phyloP scores from a whole-genome alignment of 306 rosid genomes.

The Luffa aegyptiaca region DNA sequence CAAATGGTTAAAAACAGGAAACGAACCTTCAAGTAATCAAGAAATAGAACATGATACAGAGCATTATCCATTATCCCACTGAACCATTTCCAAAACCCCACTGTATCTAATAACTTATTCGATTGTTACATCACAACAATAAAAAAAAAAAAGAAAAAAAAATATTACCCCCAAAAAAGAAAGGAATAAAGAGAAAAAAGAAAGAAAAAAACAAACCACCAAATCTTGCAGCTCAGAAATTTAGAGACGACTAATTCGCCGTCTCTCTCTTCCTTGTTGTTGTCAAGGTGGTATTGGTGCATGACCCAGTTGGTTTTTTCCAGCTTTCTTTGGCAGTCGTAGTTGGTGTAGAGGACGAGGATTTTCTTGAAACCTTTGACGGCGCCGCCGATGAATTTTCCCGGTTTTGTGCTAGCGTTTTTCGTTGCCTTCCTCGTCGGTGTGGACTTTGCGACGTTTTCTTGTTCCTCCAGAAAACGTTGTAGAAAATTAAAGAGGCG shows the following conservation, averaged over 20 bases:
- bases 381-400: not conserved
- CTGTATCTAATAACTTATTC: slow-evolving; percentile 1
- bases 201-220: not conserved
- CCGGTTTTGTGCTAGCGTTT: slow-evolving; percentile 13
- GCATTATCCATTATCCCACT: slow-evolving; percentile 96
- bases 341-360: slow-evolving; percentile 9
- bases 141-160: not conserved
- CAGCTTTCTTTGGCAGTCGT: slow-evolving; percentile 5
- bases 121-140: not conserved
- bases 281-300: slow-evolving; percentile 12
- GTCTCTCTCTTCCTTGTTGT: slow-evolving; percentile 10
- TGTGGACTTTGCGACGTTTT: slow-evolving; percentile 9
- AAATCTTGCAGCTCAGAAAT: not conserved
- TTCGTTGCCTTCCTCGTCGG: slow-evolving; percentile 10
- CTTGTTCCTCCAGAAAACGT: too few relatives aligned
- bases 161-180: too few relatives aligned
- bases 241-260: slow-evolving; percentile 12
- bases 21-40: slow-evolving; percentile 68
- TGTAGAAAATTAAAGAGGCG: too few relatives aligned
- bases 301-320: slow-evolving; percentile 14
- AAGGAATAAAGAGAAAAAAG: not conserved
- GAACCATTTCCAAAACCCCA: slow-evolving; percentile 92
- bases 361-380: slow-evolving; percentile 14
- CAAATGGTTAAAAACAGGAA: slow-evolving; percentile 41
- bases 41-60: slow-evolving; percentile 75